Percentiles rank a stretch among this genome's conserved stretches.
Evolutionary conservation across 371 early-diverging fungal species (phyloP).

Genomic region (Vairimorpha necatrix): DNA sequence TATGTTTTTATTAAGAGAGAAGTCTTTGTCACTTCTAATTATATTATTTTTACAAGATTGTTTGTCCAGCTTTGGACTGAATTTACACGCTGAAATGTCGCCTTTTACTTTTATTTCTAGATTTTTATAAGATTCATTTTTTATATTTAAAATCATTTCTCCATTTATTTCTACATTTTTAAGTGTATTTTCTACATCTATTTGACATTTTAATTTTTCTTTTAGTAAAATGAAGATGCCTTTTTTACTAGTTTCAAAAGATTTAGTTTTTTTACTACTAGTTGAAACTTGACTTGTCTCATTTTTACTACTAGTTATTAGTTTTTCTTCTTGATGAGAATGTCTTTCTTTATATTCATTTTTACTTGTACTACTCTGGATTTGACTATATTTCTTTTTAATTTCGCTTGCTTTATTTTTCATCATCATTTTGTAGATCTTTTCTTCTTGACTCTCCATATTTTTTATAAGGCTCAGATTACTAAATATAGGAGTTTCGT

Average conservation of each 20-base stretch:
- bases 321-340: no score
- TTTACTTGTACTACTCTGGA: slow-evolving; percentile 21
- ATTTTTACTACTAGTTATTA: not conserved
- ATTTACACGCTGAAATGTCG: slow-evolving; percentile 34
- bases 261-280: not conserved
- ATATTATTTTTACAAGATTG: slow-evolving; percentile 16
- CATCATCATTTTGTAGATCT: slow-evolving; percentile 59
- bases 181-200: slow-evolving; percentile 58
- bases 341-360: slow-evolving; percentile 30
- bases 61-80: slow-evolving; percentile 58
- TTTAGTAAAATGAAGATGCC: slow-evolving; percentile 47
- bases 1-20: slow-evolving; percentile 57
- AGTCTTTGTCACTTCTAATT: slow-evolving; percentile 47
- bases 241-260: slow-evolving; percentile 18
- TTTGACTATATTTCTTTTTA: slow-evolving; percentile 38
- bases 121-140: slow-evolving; percentile 45
- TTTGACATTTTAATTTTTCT: slow-evolving; percentile 54
- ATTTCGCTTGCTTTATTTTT: slow-evolving; percentile 49
- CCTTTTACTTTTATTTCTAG: slow-evolving; percentile 35
- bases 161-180: slow-evolving; percentile 42
- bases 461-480: slow-evolving; percentile 32
- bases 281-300: not conserved
- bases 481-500: not conserved
- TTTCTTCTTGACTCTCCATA: slow-evolving; percentile 62
- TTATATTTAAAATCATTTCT: slow-evolving; percentile 55